Evolutionary conservation across 2,329 filamentous ascomycete genomes (phyloP).

Genomic region (Pseudogymnoascus sp.): DNA sequence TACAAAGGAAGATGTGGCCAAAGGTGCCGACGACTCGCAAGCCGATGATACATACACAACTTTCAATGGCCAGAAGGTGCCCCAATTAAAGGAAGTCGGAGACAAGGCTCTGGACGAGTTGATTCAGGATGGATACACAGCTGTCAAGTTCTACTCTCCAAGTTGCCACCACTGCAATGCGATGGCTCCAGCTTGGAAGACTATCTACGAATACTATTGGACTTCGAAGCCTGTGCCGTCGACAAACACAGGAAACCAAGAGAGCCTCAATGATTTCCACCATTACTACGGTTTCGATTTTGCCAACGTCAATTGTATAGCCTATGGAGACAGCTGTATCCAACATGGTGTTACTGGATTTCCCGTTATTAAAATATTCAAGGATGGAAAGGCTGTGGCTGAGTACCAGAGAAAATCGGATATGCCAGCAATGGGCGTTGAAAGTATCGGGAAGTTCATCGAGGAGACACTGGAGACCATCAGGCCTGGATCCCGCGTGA

Average conservation of each 20-base stretch:
- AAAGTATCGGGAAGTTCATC: constrained; percentile 49
- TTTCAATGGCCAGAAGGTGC: constrained; percentile 41
- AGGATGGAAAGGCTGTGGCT: constrained; percentile 63
- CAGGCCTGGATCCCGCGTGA: constrained; percentile 71
- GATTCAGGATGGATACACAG: constrained; percentile 45
- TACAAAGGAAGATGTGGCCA: background rate
- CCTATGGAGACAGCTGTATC: constrained; percentile 69
- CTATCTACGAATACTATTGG: constrained; percentile 87
- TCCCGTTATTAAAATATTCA: constrained; percentile 72
- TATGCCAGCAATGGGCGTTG: constrained; percentile 46
- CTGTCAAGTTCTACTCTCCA: constrained; percentile 45
- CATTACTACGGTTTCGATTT: constrained; percentile 83
- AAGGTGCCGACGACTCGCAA: constrained; percentile 8
- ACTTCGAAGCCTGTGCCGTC: constrained; percentile 63
- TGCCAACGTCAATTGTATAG: constrained; percentile 75
- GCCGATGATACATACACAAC: constrained; percentile 25
- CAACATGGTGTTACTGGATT: constrained; percentile 60
- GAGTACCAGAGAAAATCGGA: constrained; percentile 58
- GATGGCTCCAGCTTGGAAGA: constrained; percentile 82
- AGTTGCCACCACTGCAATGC: constrained; percentile 32
- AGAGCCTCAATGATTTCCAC: constrained; percentile 39
- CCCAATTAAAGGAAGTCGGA: constrained; percentile 37
- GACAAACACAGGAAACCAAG: constrained; percentile 31
- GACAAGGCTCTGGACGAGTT: constrained; percentile 34
- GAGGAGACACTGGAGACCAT: constrained; percentile 70